These are phyloP conservation scores for Candida anutae DNA, from an alignment of 1,139 yeast species.

Conservation along the genomic window DNA sequence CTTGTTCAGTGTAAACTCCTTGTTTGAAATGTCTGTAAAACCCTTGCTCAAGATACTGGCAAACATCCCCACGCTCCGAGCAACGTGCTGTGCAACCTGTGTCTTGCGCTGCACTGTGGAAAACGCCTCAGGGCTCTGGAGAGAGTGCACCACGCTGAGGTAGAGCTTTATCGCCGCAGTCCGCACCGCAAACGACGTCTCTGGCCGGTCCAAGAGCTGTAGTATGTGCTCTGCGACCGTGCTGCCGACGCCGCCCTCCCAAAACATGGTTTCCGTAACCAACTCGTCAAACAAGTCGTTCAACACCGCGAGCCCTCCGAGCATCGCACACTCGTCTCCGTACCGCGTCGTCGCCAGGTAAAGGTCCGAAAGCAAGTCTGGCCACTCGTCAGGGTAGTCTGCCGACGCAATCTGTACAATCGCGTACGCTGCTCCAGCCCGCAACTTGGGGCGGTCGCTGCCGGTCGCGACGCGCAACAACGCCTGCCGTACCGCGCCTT, in stretches of 20 bases:
- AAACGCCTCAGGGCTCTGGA: slow-evolving; percentile 47
- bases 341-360: slow-evolving; percentile 31
- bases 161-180: slow-evolving; percentile 45
- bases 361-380: slow-evolving; percentile 48
- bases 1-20: slow-evolving; percentile 5
- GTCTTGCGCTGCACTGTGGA: slow-evolving; percentile 22
- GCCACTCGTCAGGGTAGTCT: slow-evolving; percentile 97
- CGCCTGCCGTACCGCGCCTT: slow-evolving; percentile 39
- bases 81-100: slow-evolving; percentile 23
- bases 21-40: slow-evolving; percentile 1
- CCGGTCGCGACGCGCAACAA: slow-evolving; percentile 48
- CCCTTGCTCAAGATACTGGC: slow-evolving; percentile 6
- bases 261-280: slow-evolving; percentile 79
- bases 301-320: slow-evolving; percentile 66
- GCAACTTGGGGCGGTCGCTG: slow-evolving; percentile 50
- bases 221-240: slow-evolving; percentile 44
- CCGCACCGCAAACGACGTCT: slow-evolving; percentile 31
- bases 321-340: slow-evolving; percentile 24
- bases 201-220: slow-evolving; percentile 25
- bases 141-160: slow-evolving; percentile 43
- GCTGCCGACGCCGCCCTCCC: slow-evolving; percentile 61
- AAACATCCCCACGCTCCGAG: slow-evolving; percentile 13
- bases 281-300: slow-evolving; percentile 81
- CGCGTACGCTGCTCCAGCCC: slow-evolving; percentile 64
- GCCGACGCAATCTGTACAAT: slow-evolving; percentile 80